Conservation (phyloP, 2,329 filamentous ascomycete genomes). For the Hypoxylon sp. region DNA sequence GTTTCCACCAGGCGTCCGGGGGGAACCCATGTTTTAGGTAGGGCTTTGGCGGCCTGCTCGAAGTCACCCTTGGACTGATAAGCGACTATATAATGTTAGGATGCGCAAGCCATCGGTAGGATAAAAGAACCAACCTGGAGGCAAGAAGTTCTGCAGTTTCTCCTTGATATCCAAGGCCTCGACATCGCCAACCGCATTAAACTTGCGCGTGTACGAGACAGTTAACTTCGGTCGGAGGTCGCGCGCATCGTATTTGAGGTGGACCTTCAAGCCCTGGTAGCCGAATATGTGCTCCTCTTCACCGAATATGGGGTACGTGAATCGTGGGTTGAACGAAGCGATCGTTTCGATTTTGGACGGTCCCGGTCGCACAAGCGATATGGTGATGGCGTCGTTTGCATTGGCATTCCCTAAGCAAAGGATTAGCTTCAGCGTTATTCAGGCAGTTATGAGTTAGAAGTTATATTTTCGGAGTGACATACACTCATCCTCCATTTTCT, state of each 20-base stretch:
- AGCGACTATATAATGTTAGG: slow-evolving; percentile 64
- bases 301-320: slow-evolving; percentile 92
- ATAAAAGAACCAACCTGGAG: slow-evolving; percentile 64
- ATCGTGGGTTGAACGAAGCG: slow-evolving; percentile 82
- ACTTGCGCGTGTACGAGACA: slow-evolving; percentile 77
- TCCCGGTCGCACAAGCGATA: slow-evolving; percentile 57
- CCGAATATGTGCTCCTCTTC: slow-evolving; percentile 94
- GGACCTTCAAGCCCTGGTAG: slow-evolving; percentile 83
- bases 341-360: slow-evolving; percentile 63
- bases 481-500: slow-evolving; percentile 50
- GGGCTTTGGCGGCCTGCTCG: slow-evolving; percentile 65
- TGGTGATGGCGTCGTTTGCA: slow-evolving; percentile 71
- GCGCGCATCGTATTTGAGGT: slow-evolving; percentile 73
- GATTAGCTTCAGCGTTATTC: slow-evolving; percentile 15
- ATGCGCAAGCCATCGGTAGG: neutral
- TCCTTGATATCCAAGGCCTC: slow-evolving; percentile 76
- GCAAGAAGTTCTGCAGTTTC: slow-evolving; percentile 73
- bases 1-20: slow-evolving; percentile 78
- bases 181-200: slow-evolving; percentile 74
- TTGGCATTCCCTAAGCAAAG: slow-evolving; percentile 64
- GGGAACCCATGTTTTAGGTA: slow-evolving; percentile 69
- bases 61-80: slow-evolving; percentile 73
- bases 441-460: slow-evolving; percentile 1
- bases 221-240: slow-evolving; percentile 84
- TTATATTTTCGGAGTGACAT: slow-evolving; percentile 23